phyloP scores from a whole-genome alignment of 164 flowering plant genomes.

The Chloranthus sessilifolius region DNA sequence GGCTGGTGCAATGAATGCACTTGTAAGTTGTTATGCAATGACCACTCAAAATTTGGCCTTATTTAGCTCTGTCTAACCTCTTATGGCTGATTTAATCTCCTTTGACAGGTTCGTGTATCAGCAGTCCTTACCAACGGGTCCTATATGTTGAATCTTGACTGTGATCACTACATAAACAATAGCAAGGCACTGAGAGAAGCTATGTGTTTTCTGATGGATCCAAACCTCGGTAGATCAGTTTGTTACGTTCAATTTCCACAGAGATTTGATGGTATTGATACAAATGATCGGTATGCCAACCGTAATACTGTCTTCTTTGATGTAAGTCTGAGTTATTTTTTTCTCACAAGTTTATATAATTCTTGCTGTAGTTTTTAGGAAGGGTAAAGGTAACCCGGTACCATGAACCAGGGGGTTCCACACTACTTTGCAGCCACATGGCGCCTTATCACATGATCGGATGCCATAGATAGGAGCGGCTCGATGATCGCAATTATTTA shows the following conservation, averaged over 20 bases:
- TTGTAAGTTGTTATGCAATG: conserved; percentile 22
- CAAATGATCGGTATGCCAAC: conserved; percentile 52
- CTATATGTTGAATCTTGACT: conserved; percentile 51
- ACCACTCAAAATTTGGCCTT: too few relatives aligned
- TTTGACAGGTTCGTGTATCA: conserved; percentile 40
- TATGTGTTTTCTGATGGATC: conserved; percentile 63
- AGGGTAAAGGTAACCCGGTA: too few relatives aligned
- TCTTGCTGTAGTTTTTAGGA: too few relatives aligned
- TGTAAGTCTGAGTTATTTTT: conserved; percentile 21
- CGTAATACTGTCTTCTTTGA: conserved; percentile 56
- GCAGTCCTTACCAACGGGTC: conserved; percentile 57
- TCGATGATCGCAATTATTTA: too few relatives aligned
- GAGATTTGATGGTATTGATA: conserved; percentile 61
- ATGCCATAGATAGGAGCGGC: too few relatives aligned
- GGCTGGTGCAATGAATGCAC: too few relatives aligned
- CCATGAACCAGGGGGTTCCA: too few relatives aligned
- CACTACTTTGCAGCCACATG: too few relatives aligned
- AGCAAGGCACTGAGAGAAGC: conserved; percentile 57
- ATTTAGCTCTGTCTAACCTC: too few relatives aligned
- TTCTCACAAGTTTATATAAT: too few relatives aligned
- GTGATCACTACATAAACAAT: conserved; percentile 62
- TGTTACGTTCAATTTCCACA: conserved; percentile 55
- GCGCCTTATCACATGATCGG: too few relatives aligned
- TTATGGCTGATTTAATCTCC: too few relatives aligned
- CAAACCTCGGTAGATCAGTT: conserved; percentile 38